These are phyloP conservation scores for Dactylorhiza incarnata DNA, from an alignment of 106 monocot genomes.

Conservation along the genomic window DNA sequence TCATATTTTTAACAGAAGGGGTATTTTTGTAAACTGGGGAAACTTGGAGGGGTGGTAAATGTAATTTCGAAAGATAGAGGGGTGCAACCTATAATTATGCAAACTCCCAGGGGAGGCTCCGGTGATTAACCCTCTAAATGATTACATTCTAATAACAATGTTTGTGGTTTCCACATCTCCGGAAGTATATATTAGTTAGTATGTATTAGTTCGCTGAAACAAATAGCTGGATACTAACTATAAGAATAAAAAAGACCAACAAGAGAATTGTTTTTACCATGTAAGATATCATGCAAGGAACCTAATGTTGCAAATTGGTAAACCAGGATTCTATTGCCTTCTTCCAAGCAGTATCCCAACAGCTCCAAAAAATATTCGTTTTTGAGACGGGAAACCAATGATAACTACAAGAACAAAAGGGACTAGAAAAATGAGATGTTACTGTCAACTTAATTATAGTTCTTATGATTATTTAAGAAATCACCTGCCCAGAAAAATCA, in stretches of 20 bases:
- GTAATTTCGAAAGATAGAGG: too few species aligned
- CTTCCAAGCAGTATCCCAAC: slow-evolving; percentile 80
- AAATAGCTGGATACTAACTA: too few species aligned
- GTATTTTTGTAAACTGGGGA: too few species aligned
- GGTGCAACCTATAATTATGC: too few species aligned
- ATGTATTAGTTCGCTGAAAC: too few species aligned
- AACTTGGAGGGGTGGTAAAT: too few species aligned
- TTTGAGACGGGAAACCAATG: slow-evolving; percentile 70
- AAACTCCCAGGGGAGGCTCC: too few species aligned
- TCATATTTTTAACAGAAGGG: too few species aligned
- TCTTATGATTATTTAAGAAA: not conserved
- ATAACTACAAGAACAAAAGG: slow-evolving; percentile 34
- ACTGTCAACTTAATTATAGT: not conserved
- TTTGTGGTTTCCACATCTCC: too few species aligned
- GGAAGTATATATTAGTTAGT: too few species aligned
- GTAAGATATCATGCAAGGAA: slow-evolving; percentile 74
- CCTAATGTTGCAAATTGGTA: slow-evolving; percentile 78
- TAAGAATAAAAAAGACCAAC: not conserved
- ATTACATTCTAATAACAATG: too few species aligned
- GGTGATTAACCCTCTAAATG: too few species aligned
- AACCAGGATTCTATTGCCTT: slow-evolving; percentile 55
- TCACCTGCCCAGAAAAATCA: slow-evolving; percentile 39
- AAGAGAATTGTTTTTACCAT: slow-evolving; percentile 34
- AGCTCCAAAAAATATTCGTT: slow-evolving; percentile 65
- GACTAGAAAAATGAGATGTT: not conserved